These are phyloP conservation scores for Spatholobus suberectus DNA, from an alignment of 306 rosid genomes.

Conservation along the genomic window DNA sequence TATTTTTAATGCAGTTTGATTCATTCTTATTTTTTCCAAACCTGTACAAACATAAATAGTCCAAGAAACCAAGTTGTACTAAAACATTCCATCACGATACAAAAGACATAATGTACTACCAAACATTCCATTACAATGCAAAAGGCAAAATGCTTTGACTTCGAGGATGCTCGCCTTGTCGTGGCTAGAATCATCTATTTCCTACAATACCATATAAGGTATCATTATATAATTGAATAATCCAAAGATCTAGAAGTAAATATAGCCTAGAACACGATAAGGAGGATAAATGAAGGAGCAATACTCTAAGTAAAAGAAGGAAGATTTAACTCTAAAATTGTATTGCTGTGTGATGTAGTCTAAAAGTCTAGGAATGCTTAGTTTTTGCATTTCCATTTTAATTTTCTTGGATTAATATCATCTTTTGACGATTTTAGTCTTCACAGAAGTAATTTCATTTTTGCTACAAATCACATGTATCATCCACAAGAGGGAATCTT, in stretches of 20 bases:
- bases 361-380: background rate
- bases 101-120: too few relatives aligned
- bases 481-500: too few relatives aligned
- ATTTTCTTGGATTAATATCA: background rate
- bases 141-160: constrained; percentile 77
- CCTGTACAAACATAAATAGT: too few relatives aligned
- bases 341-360: background rate
- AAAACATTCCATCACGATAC: too few relatives aligned
- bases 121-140: too few relatives aligned
- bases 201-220: constrained; percentile 60
- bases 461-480: too few relatives aligned
- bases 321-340: background rate
- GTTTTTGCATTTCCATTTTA: background rate
- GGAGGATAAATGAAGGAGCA: constrained; percentile 6
- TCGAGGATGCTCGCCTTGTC: constrained; percentile 87
- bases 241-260: background rate
- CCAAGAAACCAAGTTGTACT: too few relatives aligned
- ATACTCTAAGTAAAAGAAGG: background rate
- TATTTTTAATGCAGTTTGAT: too few relatives aligned
- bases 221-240: constrained; percentile 16
- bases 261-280: background rate
- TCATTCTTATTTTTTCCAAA: too few relatives aligned
- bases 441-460: too few relatives aligned
- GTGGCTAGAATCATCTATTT: constrained; percentile 95
- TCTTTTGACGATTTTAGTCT: background rate